phyloP scores from a whole-genome alignment of 176 grass and related monocot genomes.

The Carex pumila region DNA sequence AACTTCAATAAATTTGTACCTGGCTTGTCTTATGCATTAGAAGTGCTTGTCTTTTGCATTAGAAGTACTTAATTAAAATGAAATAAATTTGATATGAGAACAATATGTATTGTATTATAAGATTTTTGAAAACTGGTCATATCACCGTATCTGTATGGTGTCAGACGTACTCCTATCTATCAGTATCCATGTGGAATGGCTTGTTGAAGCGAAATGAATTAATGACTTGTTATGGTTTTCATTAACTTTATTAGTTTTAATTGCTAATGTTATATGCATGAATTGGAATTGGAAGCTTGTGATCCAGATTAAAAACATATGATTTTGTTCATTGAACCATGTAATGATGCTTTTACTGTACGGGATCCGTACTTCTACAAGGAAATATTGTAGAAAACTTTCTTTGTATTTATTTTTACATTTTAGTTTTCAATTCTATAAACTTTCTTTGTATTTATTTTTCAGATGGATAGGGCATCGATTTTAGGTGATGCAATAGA shows the following conservation, averaged over 20 bases:
- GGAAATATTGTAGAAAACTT: background rate
- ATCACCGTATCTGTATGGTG: background rate
- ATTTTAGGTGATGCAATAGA: slow-evolving; percentile 95
- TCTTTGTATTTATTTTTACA: background rate
- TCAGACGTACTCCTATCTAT: background rate
- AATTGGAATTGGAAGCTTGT: background rate
- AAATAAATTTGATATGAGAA: background rate
- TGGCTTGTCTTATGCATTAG: background rate
- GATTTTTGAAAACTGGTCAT: background rate
- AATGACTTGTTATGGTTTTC: background rate
- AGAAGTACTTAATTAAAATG: background rate
- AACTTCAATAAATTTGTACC: background rate
- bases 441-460: background rate
- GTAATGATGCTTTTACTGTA: background rate
- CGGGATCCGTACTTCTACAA: background rate
- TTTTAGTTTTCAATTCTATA: background rate
- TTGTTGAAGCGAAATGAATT: background rate
- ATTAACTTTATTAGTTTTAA: background rate
- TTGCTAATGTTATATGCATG: background rate
- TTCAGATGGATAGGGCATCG: slow-evolving; percentile 94
- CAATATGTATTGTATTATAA: background rate
- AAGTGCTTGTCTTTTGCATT: background rate
- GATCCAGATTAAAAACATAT: background rate
- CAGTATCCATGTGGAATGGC: background rate
- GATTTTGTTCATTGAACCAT: background rate